Base-by-base conservation (phyloP, 2,329 filamentous ascomycete genomes). In the Talaromyces sp. region DNA sequence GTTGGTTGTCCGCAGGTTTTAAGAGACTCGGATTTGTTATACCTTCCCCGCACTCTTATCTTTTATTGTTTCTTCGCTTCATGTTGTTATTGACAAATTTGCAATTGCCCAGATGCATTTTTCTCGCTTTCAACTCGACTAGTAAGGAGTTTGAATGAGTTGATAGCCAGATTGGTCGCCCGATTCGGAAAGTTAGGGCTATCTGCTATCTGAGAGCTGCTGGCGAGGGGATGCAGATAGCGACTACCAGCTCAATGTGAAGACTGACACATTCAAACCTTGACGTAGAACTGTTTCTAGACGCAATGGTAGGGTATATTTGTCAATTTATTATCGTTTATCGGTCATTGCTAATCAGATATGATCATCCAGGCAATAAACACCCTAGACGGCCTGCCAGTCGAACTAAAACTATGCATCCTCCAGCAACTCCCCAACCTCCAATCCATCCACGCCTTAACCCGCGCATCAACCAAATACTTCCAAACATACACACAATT, bases 381-480 rank as follows among this genome's bases (percentile, higher is more conserved):
- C 27, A 51, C 40, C 1, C 34, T 70, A 6, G 65, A 68, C 27
- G 53, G 61, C 15, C 64, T 72, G 5, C 70, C 70, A 17, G 40
- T 56, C 4, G 70, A 72, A 60, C 27, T 72, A 27, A 63, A 63
- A 6, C 66, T 71, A 54, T 53, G 51, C 13, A 68, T 72, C 17
- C 47, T 72, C 11, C 65, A 61, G 5, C 40, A 56, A 36, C 38
- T 69, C 6, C 56, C 59, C 6, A 66, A 72, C 22, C 22, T 68
- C 0, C 22, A 56, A 27, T 59, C 66, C 7, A 64, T 73, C 3
- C 63, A 58, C n/a, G 68, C 65, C 10, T 34, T 72, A 5, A 65
- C 67, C 5, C 62, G 64, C 27, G 66, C 69, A n/a, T 72, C 71
- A 27, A 63, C 65, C 0, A 6, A n/a, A 19, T 68, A 64, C 27